Conservation (phyloP, 75 land plant genomes). For the Sequoiadendron giganteum region DNA sequence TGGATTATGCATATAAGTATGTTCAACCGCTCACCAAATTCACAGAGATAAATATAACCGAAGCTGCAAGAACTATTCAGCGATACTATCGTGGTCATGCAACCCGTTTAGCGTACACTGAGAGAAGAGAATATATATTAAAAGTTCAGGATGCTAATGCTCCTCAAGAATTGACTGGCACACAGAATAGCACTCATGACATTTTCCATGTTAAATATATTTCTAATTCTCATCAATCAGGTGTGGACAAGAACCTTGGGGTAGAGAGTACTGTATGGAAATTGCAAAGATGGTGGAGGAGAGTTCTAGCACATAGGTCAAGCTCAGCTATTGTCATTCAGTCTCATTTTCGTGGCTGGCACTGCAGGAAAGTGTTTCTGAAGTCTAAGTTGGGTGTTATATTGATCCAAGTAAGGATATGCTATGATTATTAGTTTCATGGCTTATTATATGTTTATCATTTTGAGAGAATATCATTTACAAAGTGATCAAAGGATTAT, state of each 20-base stretch:
- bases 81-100: conserved; percentile 14
- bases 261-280: conserved; percentile 26
- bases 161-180: not conserved
- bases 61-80: conserved; percentile 29
- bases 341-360: conserved; percentile 62
- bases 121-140: not conserved
- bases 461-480: not conserved
- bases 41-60: not conserved
- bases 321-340: conserved; percentile 52
- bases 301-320: conserved; percentile 20
- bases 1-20: not conserved
- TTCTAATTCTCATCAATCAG: not conserved
- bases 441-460: not conserved
- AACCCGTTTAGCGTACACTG: not conserved
- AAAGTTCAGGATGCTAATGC: not conserved
- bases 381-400: conserved; percentile 23
- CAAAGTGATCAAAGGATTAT: not conserved
- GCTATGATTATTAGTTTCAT: not conserved
- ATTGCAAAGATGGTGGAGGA: conserved; percentile 60
- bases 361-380: conserved; percentile 19
- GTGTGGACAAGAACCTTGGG: not conserved
- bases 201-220: not conserved
- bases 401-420: conserved; percentile 43
- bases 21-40: not conserved
- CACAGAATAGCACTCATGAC: not conserved